phyloP scores from a whole-genome alignment of 1,139 yeast genomes.

The Diutina pseudorugosa region DNA sequence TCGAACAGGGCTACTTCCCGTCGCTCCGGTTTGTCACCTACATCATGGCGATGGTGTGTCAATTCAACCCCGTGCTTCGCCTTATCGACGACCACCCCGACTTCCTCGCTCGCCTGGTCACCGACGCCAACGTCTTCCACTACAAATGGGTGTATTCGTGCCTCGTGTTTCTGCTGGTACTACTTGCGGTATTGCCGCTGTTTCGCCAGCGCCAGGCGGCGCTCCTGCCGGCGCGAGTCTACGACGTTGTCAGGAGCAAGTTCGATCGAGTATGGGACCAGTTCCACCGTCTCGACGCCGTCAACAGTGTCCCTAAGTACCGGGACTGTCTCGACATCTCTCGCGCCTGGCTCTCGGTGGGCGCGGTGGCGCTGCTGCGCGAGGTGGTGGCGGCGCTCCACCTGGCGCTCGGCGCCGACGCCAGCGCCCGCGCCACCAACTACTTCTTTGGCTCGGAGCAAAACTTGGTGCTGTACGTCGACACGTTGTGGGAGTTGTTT shows the following conservation, averaged over 20 bases:
- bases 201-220: constrained; percentile 5
- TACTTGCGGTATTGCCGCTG: constrained; percentile 13
- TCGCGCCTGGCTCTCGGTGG: background rate
- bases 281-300: background rate
- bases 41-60: constrained; percentile 15
- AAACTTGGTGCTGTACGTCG: constrained; percentile 16
- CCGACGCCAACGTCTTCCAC: constrained; percentile 9
- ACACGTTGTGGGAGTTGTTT: constrained; percentile 19
- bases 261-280: background rate
- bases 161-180: constrained; percentile 15
- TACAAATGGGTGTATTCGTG: constrained; percentile 14
- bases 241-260: background rate
- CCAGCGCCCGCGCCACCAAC: constrained; percentile 6
- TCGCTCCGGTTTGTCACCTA: constrained; percentile 19
- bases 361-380: background rate
- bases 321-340: background rate
- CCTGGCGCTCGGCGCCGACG: background rate
- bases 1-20: constrained; percentile 23
- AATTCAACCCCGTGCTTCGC: constrained; percentile 12
- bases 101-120: constrained; percentile 8
- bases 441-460: constrained; percentile 18
- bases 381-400: background rate
- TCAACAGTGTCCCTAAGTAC: background rate
- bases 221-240: constrained; percentile 8
- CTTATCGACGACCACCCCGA: constrained; percentile 8